Evolutionary conservation across 192 early-diverging fungal species (phyloP).

Genomic region (Bifiguratus adelaidae): DNA sequence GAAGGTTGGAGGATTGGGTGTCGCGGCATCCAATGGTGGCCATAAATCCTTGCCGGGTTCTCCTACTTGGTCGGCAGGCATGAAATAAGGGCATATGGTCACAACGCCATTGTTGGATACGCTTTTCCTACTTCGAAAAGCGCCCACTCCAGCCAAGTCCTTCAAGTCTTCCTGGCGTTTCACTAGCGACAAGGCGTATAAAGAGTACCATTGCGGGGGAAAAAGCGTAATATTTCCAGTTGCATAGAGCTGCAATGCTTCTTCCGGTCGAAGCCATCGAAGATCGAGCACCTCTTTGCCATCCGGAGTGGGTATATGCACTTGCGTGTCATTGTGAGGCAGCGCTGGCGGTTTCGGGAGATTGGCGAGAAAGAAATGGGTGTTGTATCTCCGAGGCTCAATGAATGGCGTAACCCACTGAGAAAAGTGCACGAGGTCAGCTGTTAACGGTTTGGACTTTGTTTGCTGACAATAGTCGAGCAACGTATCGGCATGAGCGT

Average conservation of each 20-base stretch:
- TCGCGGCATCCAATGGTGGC: no score
- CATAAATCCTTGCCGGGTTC: no score
- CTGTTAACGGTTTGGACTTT: slow-evolving; percentile 27
- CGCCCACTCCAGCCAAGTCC: slow-evolving; percentile 6
- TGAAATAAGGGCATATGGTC: no score
- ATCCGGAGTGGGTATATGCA: slow-evolving; percentile 26
- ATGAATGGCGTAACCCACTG: slow-evolving; percentile 55
- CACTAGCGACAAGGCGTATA: background rate
- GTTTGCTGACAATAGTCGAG: slow-evolving; percentile 30
- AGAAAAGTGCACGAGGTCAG: slow-evolving; percentile 41
- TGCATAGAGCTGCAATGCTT: slow-evolving; percentile 11
- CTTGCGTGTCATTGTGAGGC: slow-evolving; percentile 10
- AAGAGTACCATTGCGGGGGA: slow-evolving; percentile 22
- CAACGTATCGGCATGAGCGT: slow-evolving; percentile 37
- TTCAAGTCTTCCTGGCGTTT: slow-evolving; percentile 1
- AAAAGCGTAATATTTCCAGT: slow-evolving; percentile 9
- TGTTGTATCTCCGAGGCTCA: slow-evolving; percentile 48
- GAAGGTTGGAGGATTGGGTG: no score
- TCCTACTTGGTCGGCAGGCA: no score
- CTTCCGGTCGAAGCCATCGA: slow-evolving; percentile 59
- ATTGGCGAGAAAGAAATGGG: slow-evolving; percentile 55
- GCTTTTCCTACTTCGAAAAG: no score
- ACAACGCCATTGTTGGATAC: no score
- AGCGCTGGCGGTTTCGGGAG: slow-evolving; percentile 23
- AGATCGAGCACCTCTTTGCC: slow-evolving; percentile 46